Evolutionary conservation across 495 filamentous ascomycete genomes (phyloP).

Genomic region (Pyrenopolyporus hunteri): DNA sequence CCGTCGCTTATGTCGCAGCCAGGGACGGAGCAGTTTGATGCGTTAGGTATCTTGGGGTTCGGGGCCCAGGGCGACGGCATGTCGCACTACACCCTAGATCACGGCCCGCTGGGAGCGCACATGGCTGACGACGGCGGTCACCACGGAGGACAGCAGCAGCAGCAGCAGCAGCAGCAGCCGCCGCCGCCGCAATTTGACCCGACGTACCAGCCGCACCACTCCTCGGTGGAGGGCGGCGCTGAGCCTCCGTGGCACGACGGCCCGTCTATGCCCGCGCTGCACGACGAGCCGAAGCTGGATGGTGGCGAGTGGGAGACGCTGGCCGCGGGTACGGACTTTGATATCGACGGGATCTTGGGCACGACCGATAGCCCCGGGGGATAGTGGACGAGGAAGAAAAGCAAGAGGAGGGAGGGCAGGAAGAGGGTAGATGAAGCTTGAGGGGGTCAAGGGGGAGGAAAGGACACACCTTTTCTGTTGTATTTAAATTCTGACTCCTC

Average conservation of each 20-base stretch:
- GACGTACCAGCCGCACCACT: conserved; percentile 23
- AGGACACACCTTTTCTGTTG: conserved; percentile 23
- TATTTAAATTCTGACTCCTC: conserved; percentile 30
- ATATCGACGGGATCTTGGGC: conserved; percentile 41
- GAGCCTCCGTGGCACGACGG: conserved; percentile 36
- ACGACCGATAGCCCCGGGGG: conserved; percentile 35
- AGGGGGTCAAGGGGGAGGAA: not conserved
- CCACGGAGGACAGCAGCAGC: conserved; percentile 29
- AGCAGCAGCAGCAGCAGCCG: not conserved
- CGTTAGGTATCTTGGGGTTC: conserved; percentile 21
- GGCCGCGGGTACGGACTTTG: conserved; percentile 38
- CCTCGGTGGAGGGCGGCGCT: not conserved
- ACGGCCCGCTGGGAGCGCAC: conserved; percentile 11
- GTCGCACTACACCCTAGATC: conserved; percentile 16
- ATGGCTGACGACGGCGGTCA: not conserved
- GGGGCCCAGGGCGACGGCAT: conserved; percentile 19
- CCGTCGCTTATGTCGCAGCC: conserved; percentile 30
- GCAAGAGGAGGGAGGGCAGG: not conserved
- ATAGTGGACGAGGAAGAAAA: not conserved
- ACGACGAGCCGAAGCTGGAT: conserved; percentile 19
- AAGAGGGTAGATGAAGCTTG: not conserved
- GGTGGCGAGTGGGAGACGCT: conserved; percentile 35
- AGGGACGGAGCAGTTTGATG: conserved; percentile 5
- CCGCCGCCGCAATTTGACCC: conserved; percentile 23
- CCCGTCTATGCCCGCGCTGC: not conserved